phyloP scores from a whole-genome alignment of 2,329 filamentous ascomycete species.

The Aspergillus caelatus region DNA sequence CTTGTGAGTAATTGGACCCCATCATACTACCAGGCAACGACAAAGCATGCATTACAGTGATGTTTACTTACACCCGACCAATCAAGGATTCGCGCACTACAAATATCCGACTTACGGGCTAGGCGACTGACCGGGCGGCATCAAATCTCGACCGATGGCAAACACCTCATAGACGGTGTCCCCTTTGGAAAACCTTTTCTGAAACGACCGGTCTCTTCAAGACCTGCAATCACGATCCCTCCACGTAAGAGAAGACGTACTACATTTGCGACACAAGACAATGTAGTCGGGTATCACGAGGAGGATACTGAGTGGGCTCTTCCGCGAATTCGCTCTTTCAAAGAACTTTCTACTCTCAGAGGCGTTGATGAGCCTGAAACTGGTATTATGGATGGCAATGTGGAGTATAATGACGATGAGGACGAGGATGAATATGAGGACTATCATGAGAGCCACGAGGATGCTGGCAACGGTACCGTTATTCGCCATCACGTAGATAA shows the following conservation, averaged over 20 bases:
- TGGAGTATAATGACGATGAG: constrained; percentile 30
- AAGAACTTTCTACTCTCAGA: constrained; percentile 29
- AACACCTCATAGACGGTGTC: constrained; percentile 81
- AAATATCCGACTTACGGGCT: constrained; percentile 72
- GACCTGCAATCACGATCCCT: constrained; percentile 71
- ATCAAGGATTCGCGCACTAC: constrained; percentile 73
- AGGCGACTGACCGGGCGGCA: constrained; percentile 74
- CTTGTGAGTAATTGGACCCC: constrained; percentile 57
- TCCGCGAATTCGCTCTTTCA: constrained; percentile 16
- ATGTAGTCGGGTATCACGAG: constrained; percentile 29
- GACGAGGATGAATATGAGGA: constrained; percentile 34
- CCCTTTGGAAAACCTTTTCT: constrained; percentile 77
- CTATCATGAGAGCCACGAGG: constrained; percentile 25
- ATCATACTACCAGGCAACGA: too few relatives aligned
- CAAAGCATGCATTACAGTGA: not conserved
- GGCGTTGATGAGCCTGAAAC: constrained; percentile 6
- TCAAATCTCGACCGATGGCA: constrained; percentile 78
- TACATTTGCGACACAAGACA: constrained; percentile 32
- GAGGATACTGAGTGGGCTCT: constrained; percentile 37
- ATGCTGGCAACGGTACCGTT: constrained; percentile 39
- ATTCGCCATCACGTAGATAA: constrained; percentile 37
- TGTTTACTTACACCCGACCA: not conserved
- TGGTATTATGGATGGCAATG: constrained; percentile 24
- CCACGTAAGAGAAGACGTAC: constrained; percentile 69
- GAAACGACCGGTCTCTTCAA: constrained; percentile 55